phyloP scores from a whole-genome alignment of 1,139 yeast species.

The Candida sojae region DNA sequence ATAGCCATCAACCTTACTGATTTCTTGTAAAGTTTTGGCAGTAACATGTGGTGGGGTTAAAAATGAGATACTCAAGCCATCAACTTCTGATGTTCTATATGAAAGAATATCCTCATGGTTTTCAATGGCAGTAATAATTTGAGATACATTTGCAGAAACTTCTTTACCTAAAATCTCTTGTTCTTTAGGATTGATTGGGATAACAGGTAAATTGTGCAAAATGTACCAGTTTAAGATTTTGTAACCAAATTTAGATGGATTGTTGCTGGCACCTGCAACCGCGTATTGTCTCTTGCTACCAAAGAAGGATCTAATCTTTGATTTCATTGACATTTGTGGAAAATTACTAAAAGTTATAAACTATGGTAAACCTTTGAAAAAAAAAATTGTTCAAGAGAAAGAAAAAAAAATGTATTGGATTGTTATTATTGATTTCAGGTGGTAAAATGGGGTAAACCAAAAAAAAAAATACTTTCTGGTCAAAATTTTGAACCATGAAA shows the following conservation, averaged over 20 bases:
- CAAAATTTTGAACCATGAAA: too few species aligned
- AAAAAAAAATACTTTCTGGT: too few species aligned
- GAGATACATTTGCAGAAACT: conserved; percentile 38
- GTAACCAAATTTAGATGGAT: conserved; percentile 68
- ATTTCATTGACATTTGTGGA: conserved; percentile 39
- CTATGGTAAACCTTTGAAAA: not conserved
- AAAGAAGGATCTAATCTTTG: conserved; percentile 50
- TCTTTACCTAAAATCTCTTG: conserved; percentile 46
- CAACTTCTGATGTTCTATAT: conserved; percentile 29
- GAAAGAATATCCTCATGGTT: conserved; percentile 24
- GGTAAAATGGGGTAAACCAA: too few species aligned
- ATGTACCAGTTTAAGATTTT: conserved; percentile 72
- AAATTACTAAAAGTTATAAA: too few species aligned
- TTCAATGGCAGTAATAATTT: conserved; percentile 29
- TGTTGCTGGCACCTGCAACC: conserved; percentile 74
- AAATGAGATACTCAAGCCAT: conserved; percentile 59
- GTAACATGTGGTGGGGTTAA: conserved; percentile 75
- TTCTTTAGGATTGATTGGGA: conserved; percentile 66
- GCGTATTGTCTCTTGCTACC: conserved; percentile 55
- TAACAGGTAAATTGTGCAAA: conserved; percentile 55
- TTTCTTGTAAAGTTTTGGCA: conserved; percentile 44
- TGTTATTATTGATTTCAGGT: too few species aligned
- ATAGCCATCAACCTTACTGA: conserved; percentile 32
- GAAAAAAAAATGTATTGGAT: too few species aligned
- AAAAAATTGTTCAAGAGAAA: not conserved